These are phyloP conservation scores for Neocucurbitaria cava DNA, from an alignment of 2,329 filamentous ascomycete species.

Conservation along the genomic window DNA sequence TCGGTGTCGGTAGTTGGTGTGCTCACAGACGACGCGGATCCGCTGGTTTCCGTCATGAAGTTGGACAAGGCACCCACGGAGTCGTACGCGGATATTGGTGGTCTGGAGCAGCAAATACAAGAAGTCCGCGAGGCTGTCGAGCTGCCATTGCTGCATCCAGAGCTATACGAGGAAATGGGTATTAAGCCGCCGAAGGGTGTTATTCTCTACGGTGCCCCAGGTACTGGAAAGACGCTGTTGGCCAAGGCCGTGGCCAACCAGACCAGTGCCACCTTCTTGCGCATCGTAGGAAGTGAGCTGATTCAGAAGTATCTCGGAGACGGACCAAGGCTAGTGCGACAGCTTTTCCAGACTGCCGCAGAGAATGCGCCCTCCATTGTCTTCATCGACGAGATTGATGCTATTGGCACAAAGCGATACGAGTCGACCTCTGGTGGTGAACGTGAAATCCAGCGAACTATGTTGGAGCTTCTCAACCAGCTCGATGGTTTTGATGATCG, in stretches of 20 bases:
- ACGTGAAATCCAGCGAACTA: constrained; percentile 95
- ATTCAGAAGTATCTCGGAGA: constrained; percentile 99
- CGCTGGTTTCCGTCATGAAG: constrained; percentile 98
- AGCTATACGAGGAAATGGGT: constrained; percentile 99
- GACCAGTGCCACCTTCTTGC: constrained; percentile 97
- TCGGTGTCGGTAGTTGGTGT: constrained; percentile 98
- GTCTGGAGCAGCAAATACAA: constrained; percentile 92
- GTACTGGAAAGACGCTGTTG: constrained; percentile 94
- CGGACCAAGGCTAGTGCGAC: constrained; percentile 90
- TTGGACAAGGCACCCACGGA: constrained; percentile 98
- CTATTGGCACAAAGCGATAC: constrained; percentile 98
- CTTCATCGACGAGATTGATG: constrained; percentile 99
- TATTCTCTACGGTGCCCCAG: constrained; percentile 95
- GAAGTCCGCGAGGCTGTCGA: constrained; percentile 98
- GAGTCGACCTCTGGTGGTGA: constrained; percentile 97
- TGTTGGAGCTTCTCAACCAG: constrained; percentile 98
- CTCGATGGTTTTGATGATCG: constrained; percentile 98
- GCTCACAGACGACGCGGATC: constrained; percentile 93
- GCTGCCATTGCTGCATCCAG: constrained; percentile 90
- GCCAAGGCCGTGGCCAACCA: constrained; percentile 98
- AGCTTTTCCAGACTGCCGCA: constrained; percentile 94
- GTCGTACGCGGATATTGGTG: constrained; percentile 98
- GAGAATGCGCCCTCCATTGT: constrained; percentile 97
- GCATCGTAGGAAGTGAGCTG: constrained; percentile 94
- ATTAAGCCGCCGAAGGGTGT: constrained; percentile 99